Evolutionary conservation across 1,284 basidiomycete species (phyloP).

Genomic region (Coniferiporia sulphurascens): DNA sequence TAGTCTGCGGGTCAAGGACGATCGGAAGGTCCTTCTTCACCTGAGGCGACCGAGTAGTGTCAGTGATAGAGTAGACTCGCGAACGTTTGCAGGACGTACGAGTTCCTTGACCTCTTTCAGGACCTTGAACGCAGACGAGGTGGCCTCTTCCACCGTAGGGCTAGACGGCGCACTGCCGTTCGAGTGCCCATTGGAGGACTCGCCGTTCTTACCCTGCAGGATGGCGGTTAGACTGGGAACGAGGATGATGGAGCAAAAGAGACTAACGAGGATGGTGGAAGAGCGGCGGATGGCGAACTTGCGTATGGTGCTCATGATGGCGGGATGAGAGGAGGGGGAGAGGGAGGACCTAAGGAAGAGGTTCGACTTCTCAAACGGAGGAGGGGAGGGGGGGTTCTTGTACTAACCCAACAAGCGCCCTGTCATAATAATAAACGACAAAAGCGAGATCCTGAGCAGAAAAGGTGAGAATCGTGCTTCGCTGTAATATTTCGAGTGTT

Average conservation of each 20-base stretch:
- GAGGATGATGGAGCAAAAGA: too few species aligned
- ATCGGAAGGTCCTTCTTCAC: conserved; percentile 42
- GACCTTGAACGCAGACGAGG: conserved; percentile 4
- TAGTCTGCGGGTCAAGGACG: conserved; percentile 33
- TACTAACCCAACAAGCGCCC: too few species aligned
- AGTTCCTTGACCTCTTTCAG: conserved; percentile 15
- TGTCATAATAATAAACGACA: too few species aligned
- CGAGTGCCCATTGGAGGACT: background rate
- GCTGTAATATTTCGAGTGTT: too few species aligned
- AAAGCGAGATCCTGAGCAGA: too few species aligned
- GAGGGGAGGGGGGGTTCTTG: too few species aligned
- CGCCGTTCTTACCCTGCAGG: background rate
- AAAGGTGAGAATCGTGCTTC: too few species aligned
- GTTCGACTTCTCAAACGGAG: too few species aligned
- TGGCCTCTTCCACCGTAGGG: background rate
- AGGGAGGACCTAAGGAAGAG: too few species aligned
- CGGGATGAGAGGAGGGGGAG: too few species aligned
- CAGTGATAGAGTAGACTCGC: background rate
- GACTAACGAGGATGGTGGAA: background rate
- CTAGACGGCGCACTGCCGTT: background rate
- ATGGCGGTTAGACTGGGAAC: too few species aligned
- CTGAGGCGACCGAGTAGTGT: conserved; percentile 20
- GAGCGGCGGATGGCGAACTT: background rate
- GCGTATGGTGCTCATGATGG: background rate
- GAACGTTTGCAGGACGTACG: background rate